Evolutionary conservation across 768 basidiomycete species (phyloP).

Genomic region (Xerocomus spinulosus): DNA sequence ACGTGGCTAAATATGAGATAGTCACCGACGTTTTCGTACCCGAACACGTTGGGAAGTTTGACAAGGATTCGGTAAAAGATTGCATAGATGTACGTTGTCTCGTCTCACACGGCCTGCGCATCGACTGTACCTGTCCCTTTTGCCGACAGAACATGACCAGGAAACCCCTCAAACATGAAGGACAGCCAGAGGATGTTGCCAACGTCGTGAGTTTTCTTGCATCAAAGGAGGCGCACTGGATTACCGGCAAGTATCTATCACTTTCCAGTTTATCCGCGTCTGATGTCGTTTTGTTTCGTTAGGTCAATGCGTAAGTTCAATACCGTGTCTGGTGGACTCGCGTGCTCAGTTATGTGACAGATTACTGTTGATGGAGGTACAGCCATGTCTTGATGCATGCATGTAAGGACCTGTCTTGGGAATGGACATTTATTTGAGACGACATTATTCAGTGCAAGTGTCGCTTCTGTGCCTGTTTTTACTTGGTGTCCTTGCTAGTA

Average conservation of each 20-base stretch:
- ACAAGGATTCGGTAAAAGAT: conserved; percentile 2
- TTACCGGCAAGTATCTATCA: background rate
- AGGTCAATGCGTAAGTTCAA: background rate
- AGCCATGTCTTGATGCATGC: background rate
- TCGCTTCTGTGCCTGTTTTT: too few relatives aligned
- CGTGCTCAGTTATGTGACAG: background rate
- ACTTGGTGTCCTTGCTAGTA: too few relatives aligned
- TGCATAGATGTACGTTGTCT: conserved; percentile 1
- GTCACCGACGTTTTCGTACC: background rate
- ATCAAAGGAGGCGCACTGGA: conserved; percentile 32
- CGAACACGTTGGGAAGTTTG: background rate
- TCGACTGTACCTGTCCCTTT: background rate
- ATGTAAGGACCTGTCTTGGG: too few relatives aligned
- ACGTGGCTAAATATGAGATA: background rate
- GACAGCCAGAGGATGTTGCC: conserved; percentile 34
- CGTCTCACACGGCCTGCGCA: background rate
- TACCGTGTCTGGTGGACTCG: too few relatives aligned
- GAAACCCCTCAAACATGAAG: conserved; percentile 9
- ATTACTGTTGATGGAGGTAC: background rate
- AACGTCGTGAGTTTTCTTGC: conserved; percentile 35
- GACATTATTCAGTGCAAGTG: too few relatives aligned
- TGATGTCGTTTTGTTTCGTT: background rate
- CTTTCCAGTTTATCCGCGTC: background rate
- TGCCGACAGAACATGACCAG: background rate
- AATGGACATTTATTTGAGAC: too few relatives aligned